phyloP scores from a whole-genome alignment of 2,329 filamentous ascomycete species.

The Emmonsiellopsis sp. region DNA sequence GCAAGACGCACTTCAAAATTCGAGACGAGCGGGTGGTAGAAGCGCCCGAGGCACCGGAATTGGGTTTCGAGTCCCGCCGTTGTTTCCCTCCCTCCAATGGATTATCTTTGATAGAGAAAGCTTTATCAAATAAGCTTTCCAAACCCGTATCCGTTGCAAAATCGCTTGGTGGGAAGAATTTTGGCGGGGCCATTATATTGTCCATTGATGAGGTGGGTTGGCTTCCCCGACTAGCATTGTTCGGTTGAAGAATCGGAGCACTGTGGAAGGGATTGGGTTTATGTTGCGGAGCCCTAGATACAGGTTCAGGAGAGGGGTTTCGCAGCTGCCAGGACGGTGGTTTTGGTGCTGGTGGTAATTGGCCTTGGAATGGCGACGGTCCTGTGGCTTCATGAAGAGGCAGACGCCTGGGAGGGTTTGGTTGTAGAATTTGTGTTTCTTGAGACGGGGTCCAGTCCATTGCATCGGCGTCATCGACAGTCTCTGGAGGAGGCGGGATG shows the following conservation, averaged over 20 bases:
- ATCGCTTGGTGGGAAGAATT: conserved; percentile 35
- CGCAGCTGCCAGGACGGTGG: conserved; percentile 33
- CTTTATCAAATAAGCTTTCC: conserved; percentile 36
- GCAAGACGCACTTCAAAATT: conserved; percentile 8
- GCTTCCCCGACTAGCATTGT: conserved; percentile 7
- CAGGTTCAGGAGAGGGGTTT: conserved; percentile 15
- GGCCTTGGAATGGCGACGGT: conserved; percentile 35
- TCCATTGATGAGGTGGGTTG: conserved; percentile 14
- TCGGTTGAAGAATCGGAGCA: conserved; percentile 17
- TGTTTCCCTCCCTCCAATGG: conserved; percentile 22
- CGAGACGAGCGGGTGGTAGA: background rate
- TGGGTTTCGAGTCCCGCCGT: conserved; percentile 1
- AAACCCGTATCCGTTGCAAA: conserved; percentile 35
- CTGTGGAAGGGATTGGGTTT: conserved; percentile 30
- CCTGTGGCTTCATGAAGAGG: conserved; percentile 21
- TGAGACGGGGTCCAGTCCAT: conserved; percentile 45
- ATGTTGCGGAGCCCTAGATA: conserved; percentile 26
- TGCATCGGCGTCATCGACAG: conserved; percentile 24
- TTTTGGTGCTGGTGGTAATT: conserved; percentile 30
- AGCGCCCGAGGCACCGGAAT: too few species aligned
- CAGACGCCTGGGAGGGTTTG: conserved; percentile 20
- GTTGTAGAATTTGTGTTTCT: conserved; percentile 20
- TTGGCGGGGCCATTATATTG: conserved; percentile 33
- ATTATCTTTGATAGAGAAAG: conserved; percentile 30
- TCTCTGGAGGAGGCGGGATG: conserved; percentile 28